Evolutionary conservation across 805 yeast species (phyloP).

Genomic region (Saccharomycopsis capsularis): DNA sequence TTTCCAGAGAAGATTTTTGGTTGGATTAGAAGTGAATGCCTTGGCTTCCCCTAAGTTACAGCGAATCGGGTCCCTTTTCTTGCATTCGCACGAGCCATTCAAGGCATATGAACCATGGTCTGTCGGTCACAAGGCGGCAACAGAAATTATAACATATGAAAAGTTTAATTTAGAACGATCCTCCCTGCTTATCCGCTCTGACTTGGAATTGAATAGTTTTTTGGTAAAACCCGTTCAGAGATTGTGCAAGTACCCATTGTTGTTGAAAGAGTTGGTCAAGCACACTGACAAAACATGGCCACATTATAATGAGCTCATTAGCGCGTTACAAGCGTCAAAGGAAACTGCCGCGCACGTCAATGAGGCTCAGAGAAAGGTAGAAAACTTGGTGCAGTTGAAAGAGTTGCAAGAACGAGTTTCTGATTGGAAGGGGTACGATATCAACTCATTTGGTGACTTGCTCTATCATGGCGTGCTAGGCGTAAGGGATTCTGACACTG

Average conservation of each 20-base stretch:
- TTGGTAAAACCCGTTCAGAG: slow-evolving; percentile 93
- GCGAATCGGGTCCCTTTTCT: slow-evolving; percentile 81
- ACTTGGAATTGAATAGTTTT: slow-evolving; percentile 83
- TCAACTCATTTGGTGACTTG: slow-evolving; percentile 77
- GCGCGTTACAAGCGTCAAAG: slow-evolving; percentile 68
- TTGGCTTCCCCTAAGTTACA: slow-evolving; percentile 67
- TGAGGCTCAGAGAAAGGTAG: slow-evolving; percentile 89
- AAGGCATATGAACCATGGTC: slow-evolving; percentile 93
- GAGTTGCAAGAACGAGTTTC: slow-evolving; percentile 66
- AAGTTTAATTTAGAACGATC: slow-evolving; percentile 49
- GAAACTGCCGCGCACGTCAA: slow-evolving; percentile 84
- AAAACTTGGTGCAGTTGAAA: slow-evolving; percentile 65
- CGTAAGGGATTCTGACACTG: slow-evolving; percentile 62
- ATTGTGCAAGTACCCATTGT: slow-evolving; percentile 87
- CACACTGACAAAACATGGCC: slow-evolving; percentile 47
- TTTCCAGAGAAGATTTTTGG: slow-evolving; percentile 82
- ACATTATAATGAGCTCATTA: slow-evolving; percentile 56
- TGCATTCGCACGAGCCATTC: slow-evolving; percentile 73
- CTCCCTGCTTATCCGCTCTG: slow-evolving; percentile 63
- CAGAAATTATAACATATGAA: slow-evolving; percentile 57
- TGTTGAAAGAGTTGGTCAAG: slow-evolving; percentile 69
- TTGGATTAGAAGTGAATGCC: slow-evolving; percentile 85
- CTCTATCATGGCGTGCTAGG: slow-evolving; percentile 66
- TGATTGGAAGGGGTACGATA: slow-evolving; percentile 89
- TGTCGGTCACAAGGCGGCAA: slow-evolving; percentile 79